Evolutionary conservation across 2,329 filamentous ascomycete genomes (phyloP), one percentile per base, ranked within the genome.

Genomic region (Coniella lustricola): DNA sequence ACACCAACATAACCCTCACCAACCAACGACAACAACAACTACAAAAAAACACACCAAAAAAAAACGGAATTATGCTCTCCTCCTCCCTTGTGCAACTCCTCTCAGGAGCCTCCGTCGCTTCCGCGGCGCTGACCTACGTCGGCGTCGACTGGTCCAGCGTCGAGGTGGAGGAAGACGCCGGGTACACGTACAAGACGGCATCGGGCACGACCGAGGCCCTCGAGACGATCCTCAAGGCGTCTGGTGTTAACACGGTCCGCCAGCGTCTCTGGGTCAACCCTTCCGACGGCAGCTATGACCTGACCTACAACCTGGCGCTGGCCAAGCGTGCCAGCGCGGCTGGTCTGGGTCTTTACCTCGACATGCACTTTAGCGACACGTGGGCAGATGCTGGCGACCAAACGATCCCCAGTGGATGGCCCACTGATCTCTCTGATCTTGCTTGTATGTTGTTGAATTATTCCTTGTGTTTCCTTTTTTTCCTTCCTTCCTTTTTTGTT

Each of bases 181-280:
- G 82, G 1, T 73, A 78, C 53, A 67, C 66, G 0, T 88, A 85
- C 69, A 82, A 79, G 55, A 77, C 74, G 42, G 62, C 70, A 0
- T 67, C 70, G 17, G 82, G 82, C 33, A 64, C 66, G 2, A 64
- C 66, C 0, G 67, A 79, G 50, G 64, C 78, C 0, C 69, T 88
- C 1, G 84, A 88, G 58, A 71, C 66, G 2, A 86, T 87, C 46
- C 66, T 87, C 3, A 74, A 70, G 3, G 67, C 66, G 10, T 76
- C 71, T 22, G 84, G 84, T 13, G 76, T 85, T 56, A 87, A 87
- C 63, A 84, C 79, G 0, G 78, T 87, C 39, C 77, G 84, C 16
- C 84, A 88, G 62, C 74, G 85, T 21, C 64, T 88, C 37, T 88
- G 84, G 84, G 84, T 87, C 20, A 84, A 84, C 56, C 79, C 81